Conservation (phyloP, 176 grass and related monocot species). For the Cenchrus purpureus region DNA sequence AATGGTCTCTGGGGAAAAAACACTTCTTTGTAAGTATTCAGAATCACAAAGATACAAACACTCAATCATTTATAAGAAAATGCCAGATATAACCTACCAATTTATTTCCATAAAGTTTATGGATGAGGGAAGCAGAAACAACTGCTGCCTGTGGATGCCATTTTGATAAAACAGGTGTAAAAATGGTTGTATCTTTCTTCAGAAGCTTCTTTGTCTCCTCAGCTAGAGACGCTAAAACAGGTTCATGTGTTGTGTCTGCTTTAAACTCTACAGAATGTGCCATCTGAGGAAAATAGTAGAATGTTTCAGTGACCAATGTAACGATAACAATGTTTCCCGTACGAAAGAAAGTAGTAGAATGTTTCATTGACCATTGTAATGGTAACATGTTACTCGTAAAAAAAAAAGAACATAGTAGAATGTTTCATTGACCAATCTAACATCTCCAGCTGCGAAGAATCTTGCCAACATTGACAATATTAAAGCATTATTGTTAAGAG, state of each 20-base stretch:
- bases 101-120: constrained; percentile 96
- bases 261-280: constrained; percentile 73
- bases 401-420: constrained; percentile 29
- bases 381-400: background rate
- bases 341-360: constrained; percentile 32
- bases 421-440: constrained; percentile 19
- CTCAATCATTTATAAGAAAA: constrained; percentile 19
- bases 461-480: constrained; percentile 19
- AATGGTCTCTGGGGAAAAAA: constrained; percentile 81
- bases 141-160: constrained; percentile 89
- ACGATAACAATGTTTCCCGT: background rate
- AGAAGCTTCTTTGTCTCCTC: constrained; percentile 88
- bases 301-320: constrained; percentile 20
- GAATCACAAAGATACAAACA: constrained; percentile 24
- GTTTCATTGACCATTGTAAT: constrained; percentile 21
- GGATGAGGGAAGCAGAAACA: constrained; percentile 90
- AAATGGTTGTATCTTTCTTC: constrained; percentile 87
- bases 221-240: constrained; percentile 83
- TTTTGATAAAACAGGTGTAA: constrained; percentile 74
- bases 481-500: background rate
- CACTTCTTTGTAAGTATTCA: constrained; percentile 28
- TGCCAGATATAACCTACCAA: constrained; percentile 61
- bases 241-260: constrained; percentile 69
- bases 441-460: constrained; percentile 33
- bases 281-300: constrained; percentile 68